Percentiles rank a stretch among this genome's conserved stretches.
Conservation (phyloP, 2,329 filamentous ascomycete species). For the Cylindrodendrum hubeiense region DNA sequence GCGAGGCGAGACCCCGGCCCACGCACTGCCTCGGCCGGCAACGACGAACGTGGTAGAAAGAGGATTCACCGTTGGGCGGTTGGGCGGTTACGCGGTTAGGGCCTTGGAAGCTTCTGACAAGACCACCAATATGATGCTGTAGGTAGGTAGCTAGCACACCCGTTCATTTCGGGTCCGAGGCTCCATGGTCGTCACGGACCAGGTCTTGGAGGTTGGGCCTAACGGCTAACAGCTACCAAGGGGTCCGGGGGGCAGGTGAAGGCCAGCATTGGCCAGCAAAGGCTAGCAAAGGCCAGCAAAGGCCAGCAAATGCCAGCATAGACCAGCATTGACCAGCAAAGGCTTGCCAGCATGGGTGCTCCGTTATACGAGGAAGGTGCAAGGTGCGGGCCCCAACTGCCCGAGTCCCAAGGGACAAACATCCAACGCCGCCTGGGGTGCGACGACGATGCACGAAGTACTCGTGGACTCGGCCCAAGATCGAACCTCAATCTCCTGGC, state of each 20-base stretch:
- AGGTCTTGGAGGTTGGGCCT: slow-evolving; percentile 11
- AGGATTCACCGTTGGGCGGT: neutral
- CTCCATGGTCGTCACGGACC: slow-evolving; percentile 8
- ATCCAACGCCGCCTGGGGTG: neutral
- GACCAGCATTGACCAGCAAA: too few relatives aligned
- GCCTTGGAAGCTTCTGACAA: slow-evolving; percentile 17
- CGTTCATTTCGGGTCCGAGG: slow-evolving; percentile 22
- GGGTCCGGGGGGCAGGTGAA: too few relatives aligned
- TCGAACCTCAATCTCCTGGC: neutral
- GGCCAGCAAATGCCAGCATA: too few relatives aligned
- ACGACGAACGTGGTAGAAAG: slow-evolving; percentile 11
- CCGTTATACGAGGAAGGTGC: neutral
- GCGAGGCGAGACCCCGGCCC: slow-evolving; percentile 9
- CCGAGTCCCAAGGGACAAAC: neutral
- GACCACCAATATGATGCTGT: neutral
- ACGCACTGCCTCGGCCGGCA: slow-evolving; percentile 22
- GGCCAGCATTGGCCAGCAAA: neutral
- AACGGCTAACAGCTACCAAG: neutral
- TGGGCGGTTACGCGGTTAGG: slow-evolving; percentile 9
- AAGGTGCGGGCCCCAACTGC: neutral
- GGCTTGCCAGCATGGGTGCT: neutral
- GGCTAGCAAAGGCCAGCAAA: too few relatives aligned
- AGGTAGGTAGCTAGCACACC: too few relatives aligned
- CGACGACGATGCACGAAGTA: neutral
- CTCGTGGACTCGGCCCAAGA: neutral